Evolutionary conservation across 2,329 filamentous ascomycete genomes (phyloP), one percentile per base, ranked within the genome.

Genomic region (Fusarium vanettenii): DNA sequence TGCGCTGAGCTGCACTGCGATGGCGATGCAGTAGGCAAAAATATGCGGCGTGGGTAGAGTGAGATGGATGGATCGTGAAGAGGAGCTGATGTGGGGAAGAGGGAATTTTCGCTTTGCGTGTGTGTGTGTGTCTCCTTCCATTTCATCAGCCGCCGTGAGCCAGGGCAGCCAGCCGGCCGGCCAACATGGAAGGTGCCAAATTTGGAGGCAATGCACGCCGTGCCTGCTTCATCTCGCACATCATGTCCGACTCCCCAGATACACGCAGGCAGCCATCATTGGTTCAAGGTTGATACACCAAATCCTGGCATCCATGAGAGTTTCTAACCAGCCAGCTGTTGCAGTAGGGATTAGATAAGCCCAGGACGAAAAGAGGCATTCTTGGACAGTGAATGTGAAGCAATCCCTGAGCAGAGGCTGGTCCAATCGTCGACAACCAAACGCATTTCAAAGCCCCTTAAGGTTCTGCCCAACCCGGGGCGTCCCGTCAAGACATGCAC

Each of bases 401-500:
- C 5, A 52, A 55, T 55, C 50, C 48, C 48, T 52, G 48, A 29
- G 11, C 48, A 52, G 48, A 52, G 50, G 50, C 50, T 55, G 50
- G 29, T 57, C 55, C 55, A 57, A 57, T 57, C 29, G 31, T 57
- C 55, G 55, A 35, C 31, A 57, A 57, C 55, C 31, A 33, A 57
- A 25, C 48, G 43, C 27, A 39, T 37, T 20, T 55, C 27, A 55
- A 31, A 45, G 25, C 35, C 29, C 50, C 33, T 67, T 64, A 60
- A 70, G 52, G 61, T 60, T 71, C 66, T 65, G n/a, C 45, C 22
- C 55, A 60, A 39, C 60, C 70, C 64, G 60, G 63, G 41, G 43
- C 61, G 45, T 72, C 56, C 72, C 67, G 64, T 67, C 52, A 59
- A 55, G 35, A 60, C 31, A 63, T 70, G 65, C 65, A 73, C 50